Percentiles rank a stretch among this genome's conserved stretches.
Evolutionary conservation across 371 early-diverging fungal species (phyloP).

Genomic region (Actinomortierella ambigua): DNA sequence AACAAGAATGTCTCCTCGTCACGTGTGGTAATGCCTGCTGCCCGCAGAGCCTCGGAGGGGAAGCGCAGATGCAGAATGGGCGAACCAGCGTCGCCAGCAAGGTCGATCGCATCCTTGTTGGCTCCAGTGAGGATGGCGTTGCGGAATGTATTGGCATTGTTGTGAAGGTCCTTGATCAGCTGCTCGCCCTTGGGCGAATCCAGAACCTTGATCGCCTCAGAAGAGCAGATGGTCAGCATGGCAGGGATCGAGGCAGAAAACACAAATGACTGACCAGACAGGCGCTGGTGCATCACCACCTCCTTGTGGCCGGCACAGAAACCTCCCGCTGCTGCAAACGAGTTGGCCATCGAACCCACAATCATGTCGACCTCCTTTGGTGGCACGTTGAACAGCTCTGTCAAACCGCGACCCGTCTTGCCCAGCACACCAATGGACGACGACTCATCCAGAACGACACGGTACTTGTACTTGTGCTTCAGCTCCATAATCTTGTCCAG

Average conservation of each 20-base stretch:
- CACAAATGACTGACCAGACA: constrained; percentile 94
- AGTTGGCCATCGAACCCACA: constrained; percentile 88
- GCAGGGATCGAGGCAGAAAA: constrained; percentile 99
- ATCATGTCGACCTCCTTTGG: constrained; percentile 93
- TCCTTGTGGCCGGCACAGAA: constrained; percentile 93
- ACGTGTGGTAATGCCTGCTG: constrained; percentile 50
- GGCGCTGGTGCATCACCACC: constrained; percentile 94
- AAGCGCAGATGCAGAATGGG: constrained; percentile 77
- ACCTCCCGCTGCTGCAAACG: constrained; percentile 92
- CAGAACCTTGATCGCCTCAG: constrained; percentile 83
- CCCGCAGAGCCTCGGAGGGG: constrained; percentile 52
- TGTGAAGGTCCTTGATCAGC: constrained; percentile 20
- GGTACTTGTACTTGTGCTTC: constrained; percentile 96
- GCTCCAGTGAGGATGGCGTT: constrained; percentile 15
- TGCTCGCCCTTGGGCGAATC: constrained; percentile 44
- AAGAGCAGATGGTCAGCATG: constrained; percentile 89
- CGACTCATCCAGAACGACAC: constrained; percentile 97
- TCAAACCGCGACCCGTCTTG: constrained; percentile 86
- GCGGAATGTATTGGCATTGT: constrained; percentile 40
- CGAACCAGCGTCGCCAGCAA: constrained; percentile 57
- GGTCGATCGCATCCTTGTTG: constrained; percentile 19
- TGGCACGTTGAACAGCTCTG: constrained; percentile 83
- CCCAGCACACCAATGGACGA: constrained; percentile 95
- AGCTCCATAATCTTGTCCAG: constrained; percentile 85
- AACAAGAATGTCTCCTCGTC: constrained; percentile 66